phyloP scores from a whole-genome alignment of 345 rosid species.

The Populus davidiana region DNA sequence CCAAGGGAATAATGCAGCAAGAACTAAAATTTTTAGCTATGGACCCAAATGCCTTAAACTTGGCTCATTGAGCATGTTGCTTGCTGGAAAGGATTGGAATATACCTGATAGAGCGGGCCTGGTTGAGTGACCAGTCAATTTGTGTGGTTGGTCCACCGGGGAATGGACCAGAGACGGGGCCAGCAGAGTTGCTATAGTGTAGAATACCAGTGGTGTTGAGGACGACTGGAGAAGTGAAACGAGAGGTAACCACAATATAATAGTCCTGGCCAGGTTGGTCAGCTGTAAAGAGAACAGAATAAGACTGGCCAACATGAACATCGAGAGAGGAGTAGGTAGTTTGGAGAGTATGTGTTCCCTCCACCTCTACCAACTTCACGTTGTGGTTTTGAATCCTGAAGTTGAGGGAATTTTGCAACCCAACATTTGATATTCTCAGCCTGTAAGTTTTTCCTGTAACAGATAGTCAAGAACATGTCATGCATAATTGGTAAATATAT shows the following conservation, averaged over 20 bases:
- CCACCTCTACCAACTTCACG: slow-evolving; percentile 82
- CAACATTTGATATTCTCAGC: slow-evolving; percentile 87
- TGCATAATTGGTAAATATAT: too few relatives aligned
- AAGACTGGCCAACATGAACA: slow-evolving; percentile 86
- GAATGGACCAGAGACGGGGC: slow-evolving; percentile 66
- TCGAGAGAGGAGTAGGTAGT: slow-evolving; percentile 63
- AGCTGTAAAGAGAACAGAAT: slow-evolving; percentile 82
- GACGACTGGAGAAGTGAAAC: slow-evolving; percentile 65
- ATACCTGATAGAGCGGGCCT: slow-evolving; percentile 86
- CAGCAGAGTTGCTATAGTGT: slow-evolving; percentile 73
- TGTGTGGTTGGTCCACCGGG: slow-evolving; percentile 71
- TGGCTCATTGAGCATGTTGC: background rate
- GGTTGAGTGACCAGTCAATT: slow-evolving; percentile 60
- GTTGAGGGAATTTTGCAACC: slow-evolving; percentile 61
- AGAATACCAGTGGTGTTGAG: slow-evolving; percentile 78
- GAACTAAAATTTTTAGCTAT: too few relatives aligned
- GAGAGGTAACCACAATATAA: slow-evolving; percentile 67
- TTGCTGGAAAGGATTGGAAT: background rate
- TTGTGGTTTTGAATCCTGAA: slow-evolving; percentile 85
- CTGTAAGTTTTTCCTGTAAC: slow-evolving; percentile 75
- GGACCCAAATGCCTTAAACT: too few relatives aligned
- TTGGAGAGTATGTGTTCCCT: slow-evolving; percentile 90
- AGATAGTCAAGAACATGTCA: background rate
- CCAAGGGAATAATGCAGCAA: too few relatives aligned
- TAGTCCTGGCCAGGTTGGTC: slow-evolving; percentile 74